A percentile compares a stretch with the other conserved stretches of the same genome.
Evolutionary conservation across 2,329 filamentous ascomycete species (phyloP).

Genomic region (Lachnellula arida): DNA sequence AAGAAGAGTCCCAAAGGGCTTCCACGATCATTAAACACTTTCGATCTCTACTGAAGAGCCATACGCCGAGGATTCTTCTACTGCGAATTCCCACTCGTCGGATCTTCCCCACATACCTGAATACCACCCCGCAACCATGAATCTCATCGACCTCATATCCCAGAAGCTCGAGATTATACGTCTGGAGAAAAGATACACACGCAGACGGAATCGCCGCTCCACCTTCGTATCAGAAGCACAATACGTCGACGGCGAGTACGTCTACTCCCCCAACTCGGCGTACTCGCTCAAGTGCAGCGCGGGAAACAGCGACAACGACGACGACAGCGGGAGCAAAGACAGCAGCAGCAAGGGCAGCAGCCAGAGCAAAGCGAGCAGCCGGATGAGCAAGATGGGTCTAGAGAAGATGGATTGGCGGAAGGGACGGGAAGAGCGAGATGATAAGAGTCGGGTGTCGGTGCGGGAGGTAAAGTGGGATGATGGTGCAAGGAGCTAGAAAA

Average conservation of each 20-base stretch:
- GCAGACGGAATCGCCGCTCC: slow-evolving; percentile 77
- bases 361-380: slow-evolving; percentile 14
- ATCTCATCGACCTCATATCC: slow-evolving; percentile 55
- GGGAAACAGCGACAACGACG: slow-evolving; percentile 21
- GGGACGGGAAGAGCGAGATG: slow-evolving; percentile 12
- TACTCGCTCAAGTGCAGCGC: slow-evolving; percentile 37
- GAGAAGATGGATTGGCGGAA: slow-evolving; percentile 27
- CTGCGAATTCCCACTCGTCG: neutral
- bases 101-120: neutral
- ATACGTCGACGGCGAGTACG: slow-evolving; percentile 94
- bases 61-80: neutral
- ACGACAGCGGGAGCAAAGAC: slow-evolving; percentile 10
- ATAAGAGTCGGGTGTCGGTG: slow-evolving; percentile 17
- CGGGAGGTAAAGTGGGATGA: slow-evolving; percentile 22
- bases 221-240: slow-evolving; percentile 85
- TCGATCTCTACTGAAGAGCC: neutral
- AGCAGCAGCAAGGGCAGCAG: slow-evolving; percentile 15
- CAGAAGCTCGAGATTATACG: slow-evolving; percentile 84
- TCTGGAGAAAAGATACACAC: slow-evolving; percentile 91
- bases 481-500: neutral
- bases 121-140: slow-evolving; percentile 25
- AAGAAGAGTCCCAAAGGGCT: too few relatives aligned
- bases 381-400: slow-evolving; percentile 23
- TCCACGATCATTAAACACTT: too few relatives aligned
- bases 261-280: slow-evolving; percentile 56